phyloP scores from a whole-genome alignment of 306 rosid genomes.

The Quercus aquifolioides region DNA sequence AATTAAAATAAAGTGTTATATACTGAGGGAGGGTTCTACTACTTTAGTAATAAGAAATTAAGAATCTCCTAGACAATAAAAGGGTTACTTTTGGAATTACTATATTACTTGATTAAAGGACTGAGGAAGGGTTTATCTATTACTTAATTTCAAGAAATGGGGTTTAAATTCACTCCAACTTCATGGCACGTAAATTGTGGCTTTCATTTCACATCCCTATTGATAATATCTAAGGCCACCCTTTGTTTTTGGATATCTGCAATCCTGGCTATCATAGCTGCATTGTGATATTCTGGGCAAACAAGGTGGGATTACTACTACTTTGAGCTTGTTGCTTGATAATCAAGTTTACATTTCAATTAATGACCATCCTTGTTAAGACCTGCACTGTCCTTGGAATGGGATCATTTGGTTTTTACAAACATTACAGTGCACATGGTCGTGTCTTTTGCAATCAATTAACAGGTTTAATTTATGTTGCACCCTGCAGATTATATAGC shows the following conservation, averaged over 20 bases:
- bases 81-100: too few relatives aligned
- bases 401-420: too few relatives aligned
- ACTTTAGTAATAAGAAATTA: not conserved
- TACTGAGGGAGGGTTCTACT: conserved; percentile 29
- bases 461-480: not conserved
- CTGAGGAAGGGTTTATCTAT: conserved; percentile 23
- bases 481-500: conserved; percentile 22
- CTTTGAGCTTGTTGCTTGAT: not conserved
- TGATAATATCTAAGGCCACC: not conserved
- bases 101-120: not conserved
- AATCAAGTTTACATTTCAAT: not conserved
- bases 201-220: not conserved
- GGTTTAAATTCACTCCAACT: not conserved
- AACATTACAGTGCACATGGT: too few relatives aligned
- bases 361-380: too few relatives aligned
- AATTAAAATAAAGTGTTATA: not conserved
- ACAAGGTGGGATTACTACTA: not conserved
- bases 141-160: not conserved
- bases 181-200: not conserved
- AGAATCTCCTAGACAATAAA: not conserved
- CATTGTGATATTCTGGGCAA: not conserved
- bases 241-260: not conserved
- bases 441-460: not conserved
- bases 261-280: not conserved
- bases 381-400: conserved; percentile 2